These are phyloP conservation scores for Phytopythium chamaehyphon DNA, from an alignment of 352 stramenopile species.

Conservation along the genomic window DNA sequence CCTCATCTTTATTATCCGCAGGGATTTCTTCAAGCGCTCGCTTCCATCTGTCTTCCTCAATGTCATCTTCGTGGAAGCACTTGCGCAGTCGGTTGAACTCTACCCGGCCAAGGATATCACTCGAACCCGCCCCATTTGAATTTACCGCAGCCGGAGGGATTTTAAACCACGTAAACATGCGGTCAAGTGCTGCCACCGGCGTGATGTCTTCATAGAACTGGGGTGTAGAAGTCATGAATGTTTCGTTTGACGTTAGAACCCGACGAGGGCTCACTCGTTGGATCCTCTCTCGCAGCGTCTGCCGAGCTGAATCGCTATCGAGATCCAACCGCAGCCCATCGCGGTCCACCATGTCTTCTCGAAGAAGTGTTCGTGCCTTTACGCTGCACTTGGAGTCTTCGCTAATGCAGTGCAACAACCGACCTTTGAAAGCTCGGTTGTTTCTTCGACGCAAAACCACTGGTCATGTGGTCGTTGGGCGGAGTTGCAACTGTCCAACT, in stretches of 20 bases:
- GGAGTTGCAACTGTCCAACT: no score
- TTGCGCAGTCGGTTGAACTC: constrained; percentile 37
- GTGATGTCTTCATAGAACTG: constrained; percentile 53
- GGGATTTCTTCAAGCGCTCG: constrained; percentile 21
- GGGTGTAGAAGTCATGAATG: constrained; percentile 29
- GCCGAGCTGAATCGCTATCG: no score
- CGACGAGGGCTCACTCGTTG: constrained; percentile 23
- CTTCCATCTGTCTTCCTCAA: constrained; percentile 22
- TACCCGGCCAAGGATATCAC: constrained; percentile 15
- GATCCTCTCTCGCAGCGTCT: constrained; percentile 6
- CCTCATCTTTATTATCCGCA: background rate
- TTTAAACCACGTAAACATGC: constrained; percentile 36
- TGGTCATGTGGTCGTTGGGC: no score
- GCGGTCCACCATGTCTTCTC: no score
- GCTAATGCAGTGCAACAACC: no score
- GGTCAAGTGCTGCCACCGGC: constrained; percentile 26
- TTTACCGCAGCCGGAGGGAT: no score
- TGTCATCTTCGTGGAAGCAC: constrained; percentile 22
- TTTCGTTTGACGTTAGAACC: background rate
- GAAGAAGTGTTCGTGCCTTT: no score
- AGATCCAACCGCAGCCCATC: no score
- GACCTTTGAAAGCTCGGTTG: no score
- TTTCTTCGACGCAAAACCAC: no score
- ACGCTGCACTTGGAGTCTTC: no score
- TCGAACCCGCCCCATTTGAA: no score